Conservation (phyloP, 2,329 filamentous ascomycete genomes). For the Monilinia aucupariae region DNA sequence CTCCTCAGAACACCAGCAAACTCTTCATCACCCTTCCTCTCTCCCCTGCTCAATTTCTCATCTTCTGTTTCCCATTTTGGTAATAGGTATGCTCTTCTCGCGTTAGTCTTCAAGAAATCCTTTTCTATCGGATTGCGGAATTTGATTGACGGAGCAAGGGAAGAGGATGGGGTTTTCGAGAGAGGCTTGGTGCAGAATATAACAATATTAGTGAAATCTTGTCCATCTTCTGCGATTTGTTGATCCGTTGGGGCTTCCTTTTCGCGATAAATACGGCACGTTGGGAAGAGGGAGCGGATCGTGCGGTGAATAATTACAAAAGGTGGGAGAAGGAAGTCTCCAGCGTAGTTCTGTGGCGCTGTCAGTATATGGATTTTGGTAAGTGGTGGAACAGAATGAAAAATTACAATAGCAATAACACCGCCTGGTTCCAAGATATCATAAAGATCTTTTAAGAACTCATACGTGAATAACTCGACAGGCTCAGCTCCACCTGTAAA, state of each 20-base stretch:
- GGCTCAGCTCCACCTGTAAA: constrained; percentile 96
- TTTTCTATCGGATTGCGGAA: constrained; percentile 61
- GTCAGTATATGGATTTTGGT: background rate
- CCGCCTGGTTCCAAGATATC: constrained; percentile 70
- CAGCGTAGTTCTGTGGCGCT: constrained; percentile 75
- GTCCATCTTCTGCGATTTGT: constrained; percentile 43
- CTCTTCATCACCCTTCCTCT: constrained; percentile 39
- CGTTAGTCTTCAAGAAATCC: constrained; percentile 69
- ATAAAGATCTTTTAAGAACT: constrained; percentile 70
- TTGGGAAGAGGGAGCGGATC: constrained; percentile 75
- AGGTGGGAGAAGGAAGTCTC: constrained; percentile 72
- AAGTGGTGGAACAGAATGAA: background rate
- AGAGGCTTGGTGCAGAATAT: constrained; percentile 65
- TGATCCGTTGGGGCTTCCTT: constrained; percentile 47
- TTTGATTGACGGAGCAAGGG: constrained; percentile 38
- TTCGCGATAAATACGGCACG: constrained; percentile 88
- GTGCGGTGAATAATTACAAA: constrained; percentile 77
- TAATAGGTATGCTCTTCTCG: constrained; percentile 63
- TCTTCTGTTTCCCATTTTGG: constrained; percentile 63
- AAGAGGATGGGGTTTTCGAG: background rate
- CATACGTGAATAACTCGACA: constrained; percentile 75
- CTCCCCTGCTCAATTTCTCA: constrained; percentile 21
- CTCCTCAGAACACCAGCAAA: constrained; percentile 46
- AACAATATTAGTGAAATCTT: constrained; percentile 92
- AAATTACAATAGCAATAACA: constrained; percentile 75